A percentile compares a stretch with the other conserved stretches of the same genome.
Conservation (phyloP, 108 stramenopile genomes). For the Discostella stelligeroides region DNA sequence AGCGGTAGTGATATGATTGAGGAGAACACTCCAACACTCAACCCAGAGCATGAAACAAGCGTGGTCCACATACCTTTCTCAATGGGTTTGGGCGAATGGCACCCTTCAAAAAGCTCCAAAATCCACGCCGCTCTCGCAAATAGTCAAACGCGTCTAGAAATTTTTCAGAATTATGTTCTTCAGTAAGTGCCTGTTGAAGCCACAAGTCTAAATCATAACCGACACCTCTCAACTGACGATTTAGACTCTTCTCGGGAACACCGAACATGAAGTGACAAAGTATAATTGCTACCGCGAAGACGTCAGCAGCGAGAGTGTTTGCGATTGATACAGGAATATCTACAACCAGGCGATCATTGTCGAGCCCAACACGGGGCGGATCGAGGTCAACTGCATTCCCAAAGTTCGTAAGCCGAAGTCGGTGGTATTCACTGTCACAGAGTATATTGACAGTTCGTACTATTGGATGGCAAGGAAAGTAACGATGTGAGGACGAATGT, state of each 20-base stretch:
- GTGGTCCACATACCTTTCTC: slow-evolving; percentile 14
- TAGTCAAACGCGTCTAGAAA: slow-evolving; percentile 69
- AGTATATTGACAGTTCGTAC: slow-evolving; percentile 71
- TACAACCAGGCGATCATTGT: slow-evolving; percentile 51
- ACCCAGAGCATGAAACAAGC: background rate
- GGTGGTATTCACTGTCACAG: slow-evolving; percentile 35
- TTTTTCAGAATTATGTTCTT: slow-evolving; percentile 47
- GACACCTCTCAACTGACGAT: slow-evolving; percentile 61
- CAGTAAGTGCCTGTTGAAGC: slow-evolving; percentile 55
- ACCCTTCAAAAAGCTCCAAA: slow-evolving; percentile 67
- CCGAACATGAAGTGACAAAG: slow-evolving; percentile 77
- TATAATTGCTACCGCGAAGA: slow-evolving; percentile 66
- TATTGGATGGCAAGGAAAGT: background rate
- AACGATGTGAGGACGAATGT: background rate
- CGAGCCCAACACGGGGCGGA: slow-evolving; percentile 60
- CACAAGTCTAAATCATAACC: slow-evolving; percentile 76
- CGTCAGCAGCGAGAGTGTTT: slow-evolving; percentile 61
- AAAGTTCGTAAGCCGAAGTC: slow-evolving; percentile 71
- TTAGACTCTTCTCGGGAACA: slow-evolving; percentile 62
- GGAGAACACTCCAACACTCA: background rate
- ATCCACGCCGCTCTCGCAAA: slow-evolving; percentile 64
- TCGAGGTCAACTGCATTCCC: slow-evolving; percentile 82
- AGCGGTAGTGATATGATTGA: background rate
- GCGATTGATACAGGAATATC: slow-evolving; percentile 74
- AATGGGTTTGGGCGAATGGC: slow-evolving; percentile 66